Evolutionary conservation across 768 basidiomycete species (phyloP), one percentile per base, ranked within the genome.

Genomic region (Xanthoconium stramineum): DNA sequence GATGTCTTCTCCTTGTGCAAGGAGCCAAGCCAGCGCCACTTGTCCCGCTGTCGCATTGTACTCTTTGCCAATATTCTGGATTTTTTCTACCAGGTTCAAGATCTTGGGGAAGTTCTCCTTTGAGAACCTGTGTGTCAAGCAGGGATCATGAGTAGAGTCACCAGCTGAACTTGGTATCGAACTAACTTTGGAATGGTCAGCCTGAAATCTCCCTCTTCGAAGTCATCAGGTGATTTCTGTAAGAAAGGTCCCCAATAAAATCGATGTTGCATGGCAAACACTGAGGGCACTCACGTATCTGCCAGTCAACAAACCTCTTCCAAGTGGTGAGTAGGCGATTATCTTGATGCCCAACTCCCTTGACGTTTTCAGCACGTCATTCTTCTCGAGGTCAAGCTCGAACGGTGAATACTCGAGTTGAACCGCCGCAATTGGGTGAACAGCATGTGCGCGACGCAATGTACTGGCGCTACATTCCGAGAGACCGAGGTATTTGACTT

Each of bases 361-460:
- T 9, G 44, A 17, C 8, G 44, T 53, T 36, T 46, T 30, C 13
- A 53, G 36, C n/a, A 45, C 35, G 13, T 43, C 36, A 11, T 53
- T 53, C 29, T 12, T 20, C 79, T 67, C 12, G 47, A 81, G 75
- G 38, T 78, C 76, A 9, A 81, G 69, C 4, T 72, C 73, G 61
- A 81, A 80, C 2, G 81, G 76, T 0, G 78, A 79, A 59, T 80
- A 82, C 55, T 83, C 80, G 32, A 81, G 70, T 65, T 83, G 78
- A 11, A 82, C 65, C 0, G 78, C 77, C 1, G 79, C 54, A 32
- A 83, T 80, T 8, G 79, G 79, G 49, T 82, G 81, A 11, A 82
- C 65, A 9, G 76, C 74, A 38, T 75, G 75, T 12, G 81, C 83
- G 15, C 82, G 76, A 28, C 80, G 76, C 28, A 84, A 71, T 2